phyloP scores from a whole-genome alignment of 352 stramenopile species.

The Globisporangium spiculum region DNA sequence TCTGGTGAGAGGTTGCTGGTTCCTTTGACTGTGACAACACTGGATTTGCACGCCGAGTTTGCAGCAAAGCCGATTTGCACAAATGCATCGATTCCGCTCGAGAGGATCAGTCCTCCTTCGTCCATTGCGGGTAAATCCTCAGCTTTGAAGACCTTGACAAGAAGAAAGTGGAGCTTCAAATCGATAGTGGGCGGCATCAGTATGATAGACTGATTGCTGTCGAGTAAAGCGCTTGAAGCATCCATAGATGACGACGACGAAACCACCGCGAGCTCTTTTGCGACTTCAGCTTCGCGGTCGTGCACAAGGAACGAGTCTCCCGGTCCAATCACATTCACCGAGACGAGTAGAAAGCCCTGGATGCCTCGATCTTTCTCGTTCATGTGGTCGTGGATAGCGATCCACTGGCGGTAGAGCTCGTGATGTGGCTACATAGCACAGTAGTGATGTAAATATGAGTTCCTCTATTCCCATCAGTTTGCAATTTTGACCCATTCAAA shows the following conservation, averaged over 20 bases:
- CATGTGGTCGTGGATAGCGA: constrained; percentile 88
- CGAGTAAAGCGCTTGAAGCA: constrained; percentile 7
- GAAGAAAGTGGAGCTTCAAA: constrained; percentile 71
- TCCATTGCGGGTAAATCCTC: constrained; percentile 87
- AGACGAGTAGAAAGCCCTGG: constrained; percentile 76
- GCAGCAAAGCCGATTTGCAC: constrained; percentile 70
- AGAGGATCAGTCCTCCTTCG: constrained; percentile 33
- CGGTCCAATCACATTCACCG: constrained; percentile 66
- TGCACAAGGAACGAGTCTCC: constrained; percentile 64
- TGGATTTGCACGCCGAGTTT: constrained; percentile 41
- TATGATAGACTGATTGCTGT: constrained; percentile 39
- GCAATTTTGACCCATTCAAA: background rate
- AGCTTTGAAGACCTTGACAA: constrained; percentile 72
- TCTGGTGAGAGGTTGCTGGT: constrained; percentile 40
- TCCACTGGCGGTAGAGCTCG: constrained; percentile 89
- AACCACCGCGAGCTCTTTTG: constrained; percentile 38
- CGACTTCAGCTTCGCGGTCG: constrained; percentile 65
- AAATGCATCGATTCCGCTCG: constrained; percentile 81
- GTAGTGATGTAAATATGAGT: background rate
- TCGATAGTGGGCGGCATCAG: constrained; percentile 78
- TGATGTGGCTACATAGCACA: constrained; percentile 50
- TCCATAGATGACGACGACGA: constrained; percentile 1
- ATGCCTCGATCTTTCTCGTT: constrained; percentile 81
- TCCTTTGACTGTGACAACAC: constrained; percentile 64
- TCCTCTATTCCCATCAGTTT: no score